Conservation (phyloP, 2,329 filamentous ascomycete genomes). For the Clonostachys sp. region DNA sequence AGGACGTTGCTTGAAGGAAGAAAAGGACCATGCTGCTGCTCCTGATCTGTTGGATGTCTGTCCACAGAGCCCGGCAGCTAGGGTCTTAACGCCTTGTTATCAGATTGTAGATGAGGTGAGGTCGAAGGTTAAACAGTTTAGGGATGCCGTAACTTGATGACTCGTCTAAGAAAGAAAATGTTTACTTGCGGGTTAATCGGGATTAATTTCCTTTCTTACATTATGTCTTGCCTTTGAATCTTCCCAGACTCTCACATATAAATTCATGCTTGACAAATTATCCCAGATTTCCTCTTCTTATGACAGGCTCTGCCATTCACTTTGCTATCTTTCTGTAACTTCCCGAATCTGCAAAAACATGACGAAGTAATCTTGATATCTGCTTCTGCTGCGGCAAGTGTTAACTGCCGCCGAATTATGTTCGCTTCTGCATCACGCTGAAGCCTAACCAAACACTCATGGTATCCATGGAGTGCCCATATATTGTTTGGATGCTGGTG, state of each 20-base stretch:
- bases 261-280: too few relatives aligned
- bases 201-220: too few relatives aligned
- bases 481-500: slow-evolving; percentile 65
- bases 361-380: slow-evolving; percentile 48
- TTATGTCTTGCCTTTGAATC: too few relatives aligned
- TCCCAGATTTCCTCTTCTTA: too few relatives aligned
- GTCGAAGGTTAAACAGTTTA: slow-evolving; percentile 12
- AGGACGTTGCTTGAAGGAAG: slow-evolving; percentile 15
- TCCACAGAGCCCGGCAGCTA: slow-evolving; percentile 12
- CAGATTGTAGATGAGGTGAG: slow-evolving; percentile 19
- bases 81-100: slow-evolving; percentile 16
- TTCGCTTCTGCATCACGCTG: slow-evolving; percentile 32
- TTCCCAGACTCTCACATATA: too few relatives aligned
- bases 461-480: slow-evolving; percentile 67
- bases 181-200: neutral
- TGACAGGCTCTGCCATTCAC: neutral
- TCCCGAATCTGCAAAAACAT: slow-evolving; percentile 21
- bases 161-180: neutral
- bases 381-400: slow-evolving; percentile 43
- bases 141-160: neutral
- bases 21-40: slow-evolving; percentile 5
- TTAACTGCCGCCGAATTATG: slow-evolving; percentile 33
- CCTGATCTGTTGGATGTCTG: slow-evolving; percentile 17
- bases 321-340: neutral
- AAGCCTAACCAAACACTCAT: slow-evolving; percentile 56